Evolutionary conservation across 1,139 yeast species (phyloP).

Genomic region (Citeromyces hawaiiensis): DNA sequence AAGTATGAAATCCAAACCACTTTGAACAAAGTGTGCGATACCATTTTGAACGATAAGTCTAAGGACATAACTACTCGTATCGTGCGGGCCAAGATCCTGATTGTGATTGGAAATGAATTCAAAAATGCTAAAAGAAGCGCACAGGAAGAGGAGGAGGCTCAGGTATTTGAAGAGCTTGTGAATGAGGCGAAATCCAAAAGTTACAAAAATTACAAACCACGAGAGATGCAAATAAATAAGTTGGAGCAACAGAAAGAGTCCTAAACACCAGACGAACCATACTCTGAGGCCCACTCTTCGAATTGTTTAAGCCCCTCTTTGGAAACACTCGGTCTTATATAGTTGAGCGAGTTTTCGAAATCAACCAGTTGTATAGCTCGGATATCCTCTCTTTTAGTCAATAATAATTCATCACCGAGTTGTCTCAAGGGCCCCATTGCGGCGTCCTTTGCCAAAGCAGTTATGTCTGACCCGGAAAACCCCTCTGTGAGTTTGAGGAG

Average conservation of each 20-base stretch:
- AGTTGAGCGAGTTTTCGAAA: conserved; percentile 63
- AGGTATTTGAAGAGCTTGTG: conserved; percentile 66
- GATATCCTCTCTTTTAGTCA: conserved; percentile 78
- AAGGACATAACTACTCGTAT: conserved; percentile 36
- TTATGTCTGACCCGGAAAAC: conserved; percentile 87
- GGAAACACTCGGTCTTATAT: conserved; percentile 88
- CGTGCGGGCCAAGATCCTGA: conserved; percentile 46
- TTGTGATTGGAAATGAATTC: conserved; percentile 45
- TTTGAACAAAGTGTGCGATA: conserved; percentile 51
- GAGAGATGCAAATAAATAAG: conserved; percentile 8
- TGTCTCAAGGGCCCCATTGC: conserved; percentile 97
- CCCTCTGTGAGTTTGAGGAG: conserved; percentile 38
- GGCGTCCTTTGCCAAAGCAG: conserved; percentile 93
- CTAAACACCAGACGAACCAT: conserved; percentile 85
- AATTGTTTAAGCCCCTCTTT: conserved; percentile 64
- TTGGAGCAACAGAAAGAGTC: conserved; percentile 3
- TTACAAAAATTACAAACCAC: conserved; percentile 13
- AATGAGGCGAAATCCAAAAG: conserved; percentile 46
- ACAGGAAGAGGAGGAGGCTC: conserved; percentile 65
- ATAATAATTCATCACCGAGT: conserved; percentile 74
- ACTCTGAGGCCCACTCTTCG: conserved; percentile 84
- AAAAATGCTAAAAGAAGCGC: conserved; percentile 40
- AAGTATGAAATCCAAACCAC: conserved; percentile 62
- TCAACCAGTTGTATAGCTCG: conserved; percentile 69
- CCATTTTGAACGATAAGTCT: conserved; percentile 41